Base-by-base conservation (phyloP, 2,329 filamentous ascomycete genomes). In the Rhytidhysteron rufulum region DNA sequence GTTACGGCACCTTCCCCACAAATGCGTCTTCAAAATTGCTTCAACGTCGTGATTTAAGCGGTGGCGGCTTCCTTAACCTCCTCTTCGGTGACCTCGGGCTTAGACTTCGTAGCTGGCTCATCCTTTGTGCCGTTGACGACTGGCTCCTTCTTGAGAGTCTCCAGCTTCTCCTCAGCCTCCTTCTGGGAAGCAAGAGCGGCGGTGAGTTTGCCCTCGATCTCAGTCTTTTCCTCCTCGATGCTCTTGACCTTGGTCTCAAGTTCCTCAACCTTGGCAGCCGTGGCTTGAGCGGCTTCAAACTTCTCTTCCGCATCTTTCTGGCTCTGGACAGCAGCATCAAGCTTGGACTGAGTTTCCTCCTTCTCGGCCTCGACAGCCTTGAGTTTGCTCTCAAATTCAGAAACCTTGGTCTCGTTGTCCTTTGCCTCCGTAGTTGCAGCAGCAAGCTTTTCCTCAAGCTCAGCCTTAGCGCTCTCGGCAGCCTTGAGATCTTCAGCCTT, bases 321-420 rank as follows among this genome's bases (percentile, higher is more conserved):
- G 16, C 48, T 41, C 40, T 51, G 45, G 8, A 43, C 29, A 0
- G 44, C 47, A 40, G 46, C 35, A 5, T 51, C 44, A 25, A 52
- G 27, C 37, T 48, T 49, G 16, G 27, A 22, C 22, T 51, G 37
- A 21, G 47, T 44, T 13, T 51, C 49, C 16, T 44, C n/a, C 24
- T 41, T 25, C 33, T 46, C 43, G 20, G 40, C 48, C 21, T 37
- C 34, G 22, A 42, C 40, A 25, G 43, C 42, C 29, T 51, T 37
- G 8, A 47, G 41, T 21, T 47, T 37, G 7, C 25, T 36, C 19
- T 36, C 15, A 29, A 34, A 24, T 16, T 39, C 35, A 5, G 32
- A 31, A 29, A 37, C 15, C 22, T 39, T 40, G 18, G 20, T 21
- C 8, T 43, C 27, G 19, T 24, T 40, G 18, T 9, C 13, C 11